A percentile compares a stretch with the other conserved stretches of the same genome.
Conservation (phyloP, 2,329 filamentous ascomycete species). For the Didymella segeticola region DNA sequence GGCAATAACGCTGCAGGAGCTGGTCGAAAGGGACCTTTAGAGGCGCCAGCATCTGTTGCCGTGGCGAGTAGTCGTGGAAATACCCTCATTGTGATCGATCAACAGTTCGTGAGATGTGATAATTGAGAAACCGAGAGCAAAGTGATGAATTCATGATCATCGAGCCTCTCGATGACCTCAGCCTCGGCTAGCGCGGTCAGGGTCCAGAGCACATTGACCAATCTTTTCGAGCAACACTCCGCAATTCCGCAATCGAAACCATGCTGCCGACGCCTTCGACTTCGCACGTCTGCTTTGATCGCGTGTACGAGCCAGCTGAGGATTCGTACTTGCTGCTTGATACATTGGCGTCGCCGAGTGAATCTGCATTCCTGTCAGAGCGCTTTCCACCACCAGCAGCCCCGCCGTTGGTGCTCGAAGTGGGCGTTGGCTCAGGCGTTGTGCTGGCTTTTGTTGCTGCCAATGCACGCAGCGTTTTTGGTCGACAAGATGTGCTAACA, state of each 20-base stretch:
- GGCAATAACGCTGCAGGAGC: constrained; percentile 75
- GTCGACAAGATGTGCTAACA: constrained; percentile 71
- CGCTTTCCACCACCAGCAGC: constrained; percentile 60
- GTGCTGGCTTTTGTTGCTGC: constrained; percentile 88
- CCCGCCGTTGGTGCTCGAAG: constrained; percentile 73
- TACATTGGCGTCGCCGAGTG: constrained; percentile 76
- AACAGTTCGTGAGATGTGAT: not conserved
- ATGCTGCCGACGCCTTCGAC: constrained; percentile 97
- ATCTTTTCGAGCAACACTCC: constrained; percentile 22
- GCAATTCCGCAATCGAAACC: constrained; percentile 17
- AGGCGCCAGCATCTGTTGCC: constrained; percentile 44
- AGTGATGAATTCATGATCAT: constrained; percentile 22
- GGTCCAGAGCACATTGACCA: constrained; percentile 32
- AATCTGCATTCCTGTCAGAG: constrained; percentile 70
- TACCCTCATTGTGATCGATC: constrained; percentile 35
- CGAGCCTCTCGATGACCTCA: constrained; percentile 33
- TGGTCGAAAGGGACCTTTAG: constrained; percentile 42
- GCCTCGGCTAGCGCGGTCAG: constrained; percentile 28
- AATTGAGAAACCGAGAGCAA: not conserved
- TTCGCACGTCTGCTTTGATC: constrained; percentile 85
- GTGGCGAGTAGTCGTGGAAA: constrained; percentile 41
- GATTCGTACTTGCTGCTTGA: constrained; percentile 95
- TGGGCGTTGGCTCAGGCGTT: constrained; percentile 91
- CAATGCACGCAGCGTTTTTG: constrained; percentile 75
- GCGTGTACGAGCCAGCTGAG: constrained; percentile 93